Evolutionary conservation across 352 stramenopile species (phyloP), one percentile per base, ranked within the genome.

Genomic region (Phytophthora sojae): DNA sequence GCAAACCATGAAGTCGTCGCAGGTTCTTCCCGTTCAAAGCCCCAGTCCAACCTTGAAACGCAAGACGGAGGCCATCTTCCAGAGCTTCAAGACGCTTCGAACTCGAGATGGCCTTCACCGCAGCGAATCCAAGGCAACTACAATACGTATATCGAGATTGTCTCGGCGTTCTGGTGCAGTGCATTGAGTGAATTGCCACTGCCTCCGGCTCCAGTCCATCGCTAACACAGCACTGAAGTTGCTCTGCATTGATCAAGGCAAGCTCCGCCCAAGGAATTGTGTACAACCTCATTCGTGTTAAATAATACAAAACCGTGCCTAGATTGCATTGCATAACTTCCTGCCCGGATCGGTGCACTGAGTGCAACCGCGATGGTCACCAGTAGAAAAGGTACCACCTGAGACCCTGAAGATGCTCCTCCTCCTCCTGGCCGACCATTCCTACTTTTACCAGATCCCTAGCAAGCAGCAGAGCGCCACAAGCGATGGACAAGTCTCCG

Each of bases 81-180:
- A 47, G 39, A 8, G 39, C 39, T 2, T 15, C n/a, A 26, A 51
- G 17, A 15, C 17, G 11, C 44, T 9, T 12, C 44, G 23, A 23
- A 4, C 2, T 51, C 44, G 14, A n/a, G 8, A 51, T 19, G 7
- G 5, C n/a, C 17, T 15, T 8, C 44, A 14, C n/a, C 44, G 23
- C 44, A 26, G 44, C 44, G n/a, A 51, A 15, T 17, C 44, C 44
- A 51, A 25, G 44, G n/a, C n/a, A 23, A 23, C n/a, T 0, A 25
- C 44, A 9, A 25, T 4, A 17, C 14, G 35, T 15, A 42, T 17
- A n/a, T 63, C 9, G 44, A 52, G 5, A 52, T 21, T 23, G 42
- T 30, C 4, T 57, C 53, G 42, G 32, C 30, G 9, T 57, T 69
- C 23, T 69, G 62, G 62, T 69, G 62, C 44, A 29, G 35, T 21